phyloP scores from a whole-genome alignment of 2,329 filamentous ascomycete genomes.

The Neofusicoccum umdonicola region DNA sequence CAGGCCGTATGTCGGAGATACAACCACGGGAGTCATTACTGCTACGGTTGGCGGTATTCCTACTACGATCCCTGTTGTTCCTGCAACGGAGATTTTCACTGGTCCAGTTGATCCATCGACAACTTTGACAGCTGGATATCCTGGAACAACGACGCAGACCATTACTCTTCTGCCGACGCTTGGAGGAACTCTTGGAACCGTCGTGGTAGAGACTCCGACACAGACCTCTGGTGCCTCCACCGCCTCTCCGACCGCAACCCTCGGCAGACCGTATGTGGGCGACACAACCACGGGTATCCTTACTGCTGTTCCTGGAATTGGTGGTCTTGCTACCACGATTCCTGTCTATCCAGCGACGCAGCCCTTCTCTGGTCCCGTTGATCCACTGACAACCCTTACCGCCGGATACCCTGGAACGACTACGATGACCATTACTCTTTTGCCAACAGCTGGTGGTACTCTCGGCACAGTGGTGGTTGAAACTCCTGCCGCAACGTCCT shows the following conservation, averaged over 20 bases:
- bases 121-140: not conserved
- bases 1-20: not conserved
- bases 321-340: too few species aligned
- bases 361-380: too few species aligned
- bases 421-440: not conserved
- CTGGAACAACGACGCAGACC: not conserved
- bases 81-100: too few species aligned
- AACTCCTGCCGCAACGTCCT: too few species aligned
- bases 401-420: not conserved
- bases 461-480: not conserved
- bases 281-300: not conserved
- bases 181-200: not conserved
- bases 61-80: too few species aligned
- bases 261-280: not conserved
- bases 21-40: not conserved
- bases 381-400: too few species aligned
- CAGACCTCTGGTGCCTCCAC: not conserved
- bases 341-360: too few species aligned
- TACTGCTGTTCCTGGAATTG: not conserved
- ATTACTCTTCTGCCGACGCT: not conserved
- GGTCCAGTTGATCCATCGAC: too few species aligned
- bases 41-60: too few species aligned
- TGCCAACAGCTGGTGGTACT: not conserved
- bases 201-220: not conserved
- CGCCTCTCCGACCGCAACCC: too few species aligned